Percentiles rank a stretch among this genome's conserved stretches.
Evolutionary conservation across 495 filamentous ascomycete genomes (phyloP).

Genomic region (Amniculicola lignicola): DNA sequence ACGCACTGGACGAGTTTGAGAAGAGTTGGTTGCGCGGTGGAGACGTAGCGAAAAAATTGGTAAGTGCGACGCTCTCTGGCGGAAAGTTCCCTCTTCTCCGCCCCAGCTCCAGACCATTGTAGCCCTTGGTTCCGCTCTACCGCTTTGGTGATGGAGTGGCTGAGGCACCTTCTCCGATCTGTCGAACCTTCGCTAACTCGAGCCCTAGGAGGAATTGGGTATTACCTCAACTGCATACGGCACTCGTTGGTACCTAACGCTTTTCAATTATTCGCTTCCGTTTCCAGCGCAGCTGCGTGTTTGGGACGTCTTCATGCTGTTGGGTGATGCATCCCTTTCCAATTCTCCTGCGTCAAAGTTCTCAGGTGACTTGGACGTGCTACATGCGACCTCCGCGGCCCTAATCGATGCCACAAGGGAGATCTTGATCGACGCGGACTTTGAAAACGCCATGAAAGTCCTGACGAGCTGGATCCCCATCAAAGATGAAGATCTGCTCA

Average conservation of each 20-base stretch:
- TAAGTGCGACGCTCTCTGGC: conserved; percentile 50
- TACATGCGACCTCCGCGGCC: conserved; percentile 87
- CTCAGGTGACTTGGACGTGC: conserved; percentile 70
- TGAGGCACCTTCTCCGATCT: conserved; percentile 8
- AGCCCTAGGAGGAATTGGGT: conserved; percentile 65
- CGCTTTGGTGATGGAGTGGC: conserved; percentile 5
- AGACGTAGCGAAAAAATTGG: conserved; percentile 72
- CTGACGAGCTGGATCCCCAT: conserved; percentile 95
- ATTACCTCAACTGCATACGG: conserved; percentile 91
- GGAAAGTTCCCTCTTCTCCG: background rate
- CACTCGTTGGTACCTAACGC: conserved; percentile 93
- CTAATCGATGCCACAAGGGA: conserved; percentile 90
- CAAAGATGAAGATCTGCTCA: conserved; percentile 88
- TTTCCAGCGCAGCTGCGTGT: conserved; percentile 96
- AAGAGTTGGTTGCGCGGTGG: conserved; percentile 73
- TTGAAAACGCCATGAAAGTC: conserved; percentile 97
- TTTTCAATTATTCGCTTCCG: conserved; percentile 96
- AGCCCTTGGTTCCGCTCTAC: background rate
- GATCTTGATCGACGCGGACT: conserved; percentile 88
- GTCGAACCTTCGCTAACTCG: conserved; percentile 9
- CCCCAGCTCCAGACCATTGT: background rate
- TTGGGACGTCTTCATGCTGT: conserved; percentile 98
- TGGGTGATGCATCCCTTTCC: conserved; percentile 62
- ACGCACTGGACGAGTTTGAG: conserved; percentile 84
- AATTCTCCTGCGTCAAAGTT: conserved; percentile 30